A percentile compares a stretch with the other conserved stretches of the same genome.
These are phyloP conservation scores for Metschnikowia continentalis DNA, from an alignment of 805 yeast genomes.

Conservation along the genomic window DNA sequence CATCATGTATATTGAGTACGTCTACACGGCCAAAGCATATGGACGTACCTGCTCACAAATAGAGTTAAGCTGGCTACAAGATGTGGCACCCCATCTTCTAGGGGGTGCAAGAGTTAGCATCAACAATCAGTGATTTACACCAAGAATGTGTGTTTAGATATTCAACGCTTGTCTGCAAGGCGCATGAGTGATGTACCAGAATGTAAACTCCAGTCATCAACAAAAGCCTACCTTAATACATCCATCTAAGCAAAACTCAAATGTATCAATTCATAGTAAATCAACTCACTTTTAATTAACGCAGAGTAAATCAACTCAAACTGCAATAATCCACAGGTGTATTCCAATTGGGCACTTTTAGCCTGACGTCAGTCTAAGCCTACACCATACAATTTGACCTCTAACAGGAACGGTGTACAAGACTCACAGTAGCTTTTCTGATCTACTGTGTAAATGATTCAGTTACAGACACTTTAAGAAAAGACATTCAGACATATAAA, in stretches of 20 bases:
- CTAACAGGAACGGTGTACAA: background rate
- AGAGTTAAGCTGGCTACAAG: slow-evolving; percentile 82
- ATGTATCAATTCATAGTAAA: too few relatives aligned
- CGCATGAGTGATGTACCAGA: background rate
- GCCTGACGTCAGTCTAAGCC: background rate
- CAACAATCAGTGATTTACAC: slow-evolving; percentile 16
- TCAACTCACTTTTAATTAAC: too few relatives aligned
- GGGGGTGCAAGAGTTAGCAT: slow-evolving; percentile 38
- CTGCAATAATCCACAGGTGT: background rate
- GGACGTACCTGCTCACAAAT: slow-evolving; percentile 85
- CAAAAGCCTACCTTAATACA: background rate
- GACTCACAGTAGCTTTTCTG: background rate
- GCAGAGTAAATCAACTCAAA: too few relatives aligned
- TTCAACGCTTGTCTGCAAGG: background rate
- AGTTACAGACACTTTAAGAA: background rate
- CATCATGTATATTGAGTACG: slow-evolving; percentile 91
- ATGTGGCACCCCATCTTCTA: slow-evolving; percentile 63
- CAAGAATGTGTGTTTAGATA: background rate
- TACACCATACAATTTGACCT: background rate
- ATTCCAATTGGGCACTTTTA: background rate
- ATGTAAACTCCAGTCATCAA: background rate
- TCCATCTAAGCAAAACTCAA: too few relatives aligned
- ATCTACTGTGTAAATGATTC: background rate
- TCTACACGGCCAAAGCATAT: slow-evolving; percentile 87
- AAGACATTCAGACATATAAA: background rate